phyloP scores from a whole-genome alignment of 306 rosid genomes.

The Amphicarpaea edgeworthii region DNA sequence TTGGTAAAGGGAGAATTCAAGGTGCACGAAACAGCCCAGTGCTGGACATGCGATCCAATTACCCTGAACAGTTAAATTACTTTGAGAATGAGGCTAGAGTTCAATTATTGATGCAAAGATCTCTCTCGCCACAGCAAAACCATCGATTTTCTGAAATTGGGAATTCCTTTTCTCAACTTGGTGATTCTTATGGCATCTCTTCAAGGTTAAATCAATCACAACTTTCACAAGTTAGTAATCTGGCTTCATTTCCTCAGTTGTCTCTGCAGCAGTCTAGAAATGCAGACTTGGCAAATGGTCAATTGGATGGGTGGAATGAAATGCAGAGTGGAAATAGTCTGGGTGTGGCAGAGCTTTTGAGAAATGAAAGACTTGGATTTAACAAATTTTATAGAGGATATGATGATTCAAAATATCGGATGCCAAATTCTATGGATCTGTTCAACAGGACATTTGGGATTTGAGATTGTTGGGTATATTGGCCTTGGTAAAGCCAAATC shows the following conservation, averaged over 20 bases:
- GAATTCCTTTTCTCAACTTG: slow-evolving; percentile 65
- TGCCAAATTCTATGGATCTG: slow-evolving; percentile 79
- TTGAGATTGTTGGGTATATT: slow-evolving; percentile 51
- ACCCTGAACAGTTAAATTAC: slow-evolving; percentile 60
- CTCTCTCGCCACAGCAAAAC: slow-evolving; percentile 77
- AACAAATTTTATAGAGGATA: slow-evolving; percentile 78
- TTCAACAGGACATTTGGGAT: slow-evolving; percentile 88
- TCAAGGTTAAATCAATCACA: slow-evolving; percentile 84
- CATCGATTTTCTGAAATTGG: slow-evolving; percentile 66
- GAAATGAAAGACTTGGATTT: slow-evolving; percentile 83
- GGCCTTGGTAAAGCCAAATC: slow-evolving; percentile 41
- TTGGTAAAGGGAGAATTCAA: slow-evolving; percentile 84
- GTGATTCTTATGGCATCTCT: slow-evolving; percentile 78
- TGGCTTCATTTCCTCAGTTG: slow-evolving; percentile 76
- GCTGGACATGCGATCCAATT: slow-evolving; percentile 72
- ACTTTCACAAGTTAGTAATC: slow-evolving; percentile 59
- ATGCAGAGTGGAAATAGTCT: slow-evolving; percentile 64
- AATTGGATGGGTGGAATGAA: slow-evolving; percentile 90
- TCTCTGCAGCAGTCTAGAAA: slow-evolving; percentile 80
- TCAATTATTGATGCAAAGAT: slow-evolving; percentile 85
- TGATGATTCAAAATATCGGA: slow-evolving; percentile 81
- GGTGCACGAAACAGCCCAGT: slow-evolving; percentile 64
- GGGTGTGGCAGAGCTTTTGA: slow-evolving; percentile 73
- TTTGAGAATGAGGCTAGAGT: slow-evolving; percentile 81
- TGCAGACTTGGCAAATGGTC: slow-evolving; percentile 70